Percentiles rank a stretch among this genome's conserved stretches.
Conservation (phyloP, 2,329 filamentous ascomycete genomes). For the Sarocladium strictum region DNA sequence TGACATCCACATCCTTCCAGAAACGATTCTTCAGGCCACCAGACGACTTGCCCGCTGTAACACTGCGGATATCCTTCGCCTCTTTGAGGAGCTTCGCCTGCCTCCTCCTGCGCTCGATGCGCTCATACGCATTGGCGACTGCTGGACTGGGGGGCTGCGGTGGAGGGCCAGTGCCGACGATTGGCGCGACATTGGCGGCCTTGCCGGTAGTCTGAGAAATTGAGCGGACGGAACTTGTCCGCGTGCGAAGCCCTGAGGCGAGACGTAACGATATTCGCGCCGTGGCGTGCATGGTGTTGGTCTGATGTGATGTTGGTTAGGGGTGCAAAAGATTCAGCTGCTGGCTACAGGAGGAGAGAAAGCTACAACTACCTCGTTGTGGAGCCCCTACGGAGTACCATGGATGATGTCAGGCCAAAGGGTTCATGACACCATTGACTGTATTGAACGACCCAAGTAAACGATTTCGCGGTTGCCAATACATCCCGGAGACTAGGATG, state of each 20-base stretch:
- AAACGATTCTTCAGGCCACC: slow-evolving; percentile 62
- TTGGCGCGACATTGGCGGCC: slow-evolving; percentile 42
- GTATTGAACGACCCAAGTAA: no score
- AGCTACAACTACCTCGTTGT: no score
- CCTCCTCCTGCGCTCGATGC: slow-evolving; percentile 44
- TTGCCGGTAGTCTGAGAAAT: slow-evolving; percentile 27
- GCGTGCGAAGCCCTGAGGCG: slow-evolving; percentile 14
- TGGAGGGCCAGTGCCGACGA: slow-evolving; percentile 53
- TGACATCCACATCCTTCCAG: slow-evolving; percentile 78
- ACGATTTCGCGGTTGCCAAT: no score
- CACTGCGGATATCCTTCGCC: slow-evolving; percentile 41
- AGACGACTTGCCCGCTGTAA: slow-evolving; percentile 33
- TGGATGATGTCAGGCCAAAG: slow-evolving; percentile 14
- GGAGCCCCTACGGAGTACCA: slow-evolving; percentile 6
- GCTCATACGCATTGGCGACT: slow-evolving; percentile 32
- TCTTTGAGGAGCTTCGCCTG: slow-evolving; percentile 51
- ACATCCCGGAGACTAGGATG: no score
- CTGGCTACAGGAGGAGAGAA: slow-evolving; percentile 2
- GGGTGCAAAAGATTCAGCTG: not conserved
- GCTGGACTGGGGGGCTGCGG: slow-evolving; percentile 46
- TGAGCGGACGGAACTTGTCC: not conserved
- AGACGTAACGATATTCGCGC: slow-evolving; percentile 33
- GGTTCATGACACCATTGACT: no score
- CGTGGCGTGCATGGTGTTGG: slow-evolving; percentile 33
- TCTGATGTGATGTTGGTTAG: slow-evolving; percentile 11